Conservation (phyloP, 164 flowering plant genomes). For the Aristolochia californica region DNA sequence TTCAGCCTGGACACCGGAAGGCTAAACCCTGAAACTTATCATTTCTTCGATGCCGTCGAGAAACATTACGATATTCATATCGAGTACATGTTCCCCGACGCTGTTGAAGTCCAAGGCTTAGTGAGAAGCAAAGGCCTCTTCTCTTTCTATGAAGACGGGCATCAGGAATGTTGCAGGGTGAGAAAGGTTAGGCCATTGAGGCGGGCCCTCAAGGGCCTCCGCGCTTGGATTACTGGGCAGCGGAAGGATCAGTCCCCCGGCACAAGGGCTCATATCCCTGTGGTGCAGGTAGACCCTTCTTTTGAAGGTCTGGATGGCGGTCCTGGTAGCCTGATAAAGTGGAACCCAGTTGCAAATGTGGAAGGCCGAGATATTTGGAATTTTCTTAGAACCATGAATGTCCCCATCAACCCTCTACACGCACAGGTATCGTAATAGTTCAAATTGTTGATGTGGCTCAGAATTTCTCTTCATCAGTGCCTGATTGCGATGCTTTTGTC, state of each 20-base stretch:
- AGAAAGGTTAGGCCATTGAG: constrained; percentile 90
- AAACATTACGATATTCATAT: constrained; percentile 73
- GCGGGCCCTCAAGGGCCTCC: constrained; percentile 77
- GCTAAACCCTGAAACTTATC: constrained; percentile 81
- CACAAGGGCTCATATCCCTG: constrained; percentile 70
- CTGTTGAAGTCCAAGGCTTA: constrained; percentile 79
- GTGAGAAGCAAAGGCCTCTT: constrained; percentile 86
- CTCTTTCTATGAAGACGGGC: constrained; percentile 92
- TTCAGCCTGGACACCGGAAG: constrained; percentile 96
- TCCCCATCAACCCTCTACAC: constrained; percentile 80
- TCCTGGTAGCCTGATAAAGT: constrained; percentile 73
- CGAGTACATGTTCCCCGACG: constrained; percentile 96
- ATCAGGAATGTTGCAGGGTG: constrained; percentile 94
- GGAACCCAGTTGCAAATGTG: constrained; percentile 91
- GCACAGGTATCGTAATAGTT: constrained; percentile 18
- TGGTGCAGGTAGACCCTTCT: constrained; percentile 76
- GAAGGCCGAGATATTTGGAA: constrained; percentile 68
- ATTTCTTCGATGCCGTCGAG: constrained; percentile 66
- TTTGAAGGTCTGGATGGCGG: constrained; percentile 92
- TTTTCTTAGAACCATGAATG: constrained; percentile 76
- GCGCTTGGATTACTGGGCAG: constrained; percentile 91
- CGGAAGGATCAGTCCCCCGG: constrained; percentile 84
- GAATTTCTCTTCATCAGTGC: background rate
- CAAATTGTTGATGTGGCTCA: background rate
- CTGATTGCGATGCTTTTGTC: background rate